A percentile compares a stretch with the other conserved stretches of the same genome.
Evolutionary conservation across 148 eudicot species (phyloP).

Genomic region (Vaccinium corymbosum): DNA sequence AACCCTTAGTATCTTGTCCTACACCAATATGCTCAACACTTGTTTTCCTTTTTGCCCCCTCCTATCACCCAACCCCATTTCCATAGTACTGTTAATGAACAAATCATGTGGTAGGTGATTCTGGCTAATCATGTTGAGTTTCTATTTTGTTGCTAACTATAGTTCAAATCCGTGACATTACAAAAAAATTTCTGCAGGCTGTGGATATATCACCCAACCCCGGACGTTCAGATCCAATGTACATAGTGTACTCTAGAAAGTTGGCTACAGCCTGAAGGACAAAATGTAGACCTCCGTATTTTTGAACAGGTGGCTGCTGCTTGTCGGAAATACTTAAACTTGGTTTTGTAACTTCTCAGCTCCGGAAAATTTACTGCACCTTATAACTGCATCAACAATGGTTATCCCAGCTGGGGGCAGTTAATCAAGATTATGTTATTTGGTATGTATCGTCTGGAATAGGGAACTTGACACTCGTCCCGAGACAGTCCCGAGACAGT

Average conservation of each 20-base stretch:
- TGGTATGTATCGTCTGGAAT: not conserved
- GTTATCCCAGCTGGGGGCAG: not conserved
- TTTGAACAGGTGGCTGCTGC: not conserved
- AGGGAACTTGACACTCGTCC: not conserved
- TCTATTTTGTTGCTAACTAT: not conserved
- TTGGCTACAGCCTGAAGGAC: conserved; percentile 43
- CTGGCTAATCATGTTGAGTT: not conserved
- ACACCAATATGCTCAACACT: not conserved
- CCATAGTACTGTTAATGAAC: not conserved
- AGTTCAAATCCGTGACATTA: not conserved
- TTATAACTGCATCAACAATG: not conserved
- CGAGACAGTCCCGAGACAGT: not conserved
- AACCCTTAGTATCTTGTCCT: too few species aligned
- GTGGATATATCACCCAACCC: conserved; percentile 94
- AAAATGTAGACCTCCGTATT: not conserved
- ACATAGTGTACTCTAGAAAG: conserved; percentile 77
- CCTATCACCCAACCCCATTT: not conserved
- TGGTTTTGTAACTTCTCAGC: not conserved
- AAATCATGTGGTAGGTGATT: not conserved
- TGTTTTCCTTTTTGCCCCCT: not conserved
- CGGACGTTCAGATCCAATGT: conserved; percentile 96
- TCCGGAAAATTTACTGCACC: not conserved
- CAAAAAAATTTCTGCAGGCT: conserved; percentile 41
- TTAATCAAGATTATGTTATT: conserved; percentile 1
- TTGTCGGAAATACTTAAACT: not conserved